Conservation (phyloP, 306 rosid species). For the Lathyrus tuberosus region DNA sequence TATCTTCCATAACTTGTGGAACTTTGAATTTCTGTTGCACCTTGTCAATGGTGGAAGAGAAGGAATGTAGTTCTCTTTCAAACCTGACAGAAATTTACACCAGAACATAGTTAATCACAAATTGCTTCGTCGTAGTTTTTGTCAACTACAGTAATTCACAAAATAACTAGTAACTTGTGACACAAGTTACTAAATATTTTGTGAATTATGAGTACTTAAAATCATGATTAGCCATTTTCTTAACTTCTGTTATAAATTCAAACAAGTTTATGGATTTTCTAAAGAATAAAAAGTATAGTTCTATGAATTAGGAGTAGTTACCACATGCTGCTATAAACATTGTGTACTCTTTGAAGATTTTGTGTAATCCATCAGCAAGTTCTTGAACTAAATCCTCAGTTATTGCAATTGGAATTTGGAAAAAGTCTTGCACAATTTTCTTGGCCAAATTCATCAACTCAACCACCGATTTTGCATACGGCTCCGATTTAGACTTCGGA, state of each 20-base stretch:
- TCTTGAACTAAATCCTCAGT: slow-evolving; percentile 71
- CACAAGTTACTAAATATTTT: no score
- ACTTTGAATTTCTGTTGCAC: slow-evolving; percentile 74
- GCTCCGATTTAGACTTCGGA: slow-evolving; percentile 90
- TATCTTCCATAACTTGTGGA: slow-evolving; percentile 72
- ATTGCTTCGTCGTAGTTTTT: no score
- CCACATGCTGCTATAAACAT: slow-evolving; percentile 76
- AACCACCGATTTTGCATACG: slow-evolving; percentile 70
- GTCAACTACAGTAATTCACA: no score
- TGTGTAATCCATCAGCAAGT: slow-evolving; percentile 63
- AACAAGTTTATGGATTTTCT: no score
- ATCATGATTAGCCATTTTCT: no score
- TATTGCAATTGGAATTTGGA: slow-evolving; percentile 70
- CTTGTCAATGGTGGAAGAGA: slow-evolving; percentile 87
- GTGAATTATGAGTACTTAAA: no score
- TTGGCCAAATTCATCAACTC: slow-evolving; percentile 67
- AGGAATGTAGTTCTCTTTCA: slow-evolving; percentile 78
- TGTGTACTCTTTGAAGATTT: slow-evolving; percentile 61
- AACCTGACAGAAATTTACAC: slow-evolving; percentile 46
- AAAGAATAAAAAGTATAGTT: no score
- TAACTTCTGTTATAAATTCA: no score
- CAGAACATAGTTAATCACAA: background rate
- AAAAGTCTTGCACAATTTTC: slow-evolving; percentile 70
- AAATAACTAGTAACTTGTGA: no score
- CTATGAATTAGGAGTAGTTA: slow-evolving; percentile 10